Evolutionary conservation across 345 rosid genomes (phyloP).

Genomic region (Populus tremula): DNA sequence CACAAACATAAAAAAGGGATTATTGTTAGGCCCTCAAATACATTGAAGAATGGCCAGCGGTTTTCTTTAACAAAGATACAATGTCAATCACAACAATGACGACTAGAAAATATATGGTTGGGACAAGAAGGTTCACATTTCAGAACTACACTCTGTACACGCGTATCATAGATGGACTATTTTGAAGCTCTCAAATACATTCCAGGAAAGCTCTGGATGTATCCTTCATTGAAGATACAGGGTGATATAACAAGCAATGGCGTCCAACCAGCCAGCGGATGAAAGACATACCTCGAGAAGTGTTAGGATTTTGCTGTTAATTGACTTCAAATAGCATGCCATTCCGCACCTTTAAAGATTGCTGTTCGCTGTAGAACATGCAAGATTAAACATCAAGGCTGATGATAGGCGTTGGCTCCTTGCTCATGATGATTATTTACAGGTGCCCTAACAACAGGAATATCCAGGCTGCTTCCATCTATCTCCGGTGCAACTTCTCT

Average conservation of each 20-base stretch:
- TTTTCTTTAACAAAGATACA: not conserved
- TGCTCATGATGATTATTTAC: slow-evolving; percentile 43
- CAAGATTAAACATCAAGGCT: slow-evolving; percentile 40
- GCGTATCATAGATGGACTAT: not conserved
- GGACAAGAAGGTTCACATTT: not conserved
- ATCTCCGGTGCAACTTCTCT: slow-evolving; percentile 64
- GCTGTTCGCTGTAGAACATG: not conserved
- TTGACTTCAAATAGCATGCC: not conserved
- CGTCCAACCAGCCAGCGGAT: slow-evolving; percentile 1
- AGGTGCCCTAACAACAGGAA: slow-evolving; percentile 57
- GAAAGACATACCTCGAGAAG: not conserved
- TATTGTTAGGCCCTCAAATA: not conserved
- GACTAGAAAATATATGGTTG: not conserved
- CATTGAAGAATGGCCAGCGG: not conserved
- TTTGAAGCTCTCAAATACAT: not conserved
- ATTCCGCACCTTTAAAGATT: not conserved
- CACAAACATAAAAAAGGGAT: not conserved
- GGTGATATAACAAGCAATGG: not conserved
- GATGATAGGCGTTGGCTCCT: slow-evolving; percentile 46
- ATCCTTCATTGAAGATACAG: not conserved
- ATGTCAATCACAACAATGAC: not conserved
- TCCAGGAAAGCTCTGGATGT: not conserved
- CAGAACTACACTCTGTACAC: not conserved
- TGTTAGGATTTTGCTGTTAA: not conserved
- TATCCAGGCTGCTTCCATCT: slow-evolving; percentile 74